Conservation (phyloP, 2,329 filamentous ascomycete species). For the Alternaria atra region DNA sequence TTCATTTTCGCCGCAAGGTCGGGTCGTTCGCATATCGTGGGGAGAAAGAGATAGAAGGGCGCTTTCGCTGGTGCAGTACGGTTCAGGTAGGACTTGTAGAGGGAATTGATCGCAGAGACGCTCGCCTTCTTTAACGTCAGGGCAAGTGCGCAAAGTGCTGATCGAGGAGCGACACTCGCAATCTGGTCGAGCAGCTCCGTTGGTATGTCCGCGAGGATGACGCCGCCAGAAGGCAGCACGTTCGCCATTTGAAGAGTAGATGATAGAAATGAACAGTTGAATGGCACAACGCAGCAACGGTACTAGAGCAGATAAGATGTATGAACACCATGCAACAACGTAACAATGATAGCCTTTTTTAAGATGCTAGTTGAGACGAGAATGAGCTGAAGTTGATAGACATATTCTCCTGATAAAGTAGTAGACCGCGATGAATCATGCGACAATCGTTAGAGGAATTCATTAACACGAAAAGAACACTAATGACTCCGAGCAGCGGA, state of each 20-base stretch:
- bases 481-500: not conserved
- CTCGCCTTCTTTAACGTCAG: conserved; percentile 3
- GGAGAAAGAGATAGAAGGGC: conserved; percentile 5
- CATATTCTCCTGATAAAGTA: not conserved
- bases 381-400: not conserved
- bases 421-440: not conserved
- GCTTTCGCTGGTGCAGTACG: not conserved
- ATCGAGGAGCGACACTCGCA: not conserved
- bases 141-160: conserved; percentile 2
- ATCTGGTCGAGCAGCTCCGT: conserved; percentile 7
- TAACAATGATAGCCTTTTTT: not conserved
- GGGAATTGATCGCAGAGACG: not conserved
- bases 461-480: not conserved
- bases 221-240: not conserved
- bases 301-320: too few relatives aligned
- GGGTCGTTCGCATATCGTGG: conserved; percentile 2
- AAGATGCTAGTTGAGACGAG: not conserved
- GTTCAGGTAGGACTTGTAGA: conserved; percentile 7
- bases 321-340: not conserved
- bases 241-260: not conserved
- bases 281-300: too few relatives aligned
- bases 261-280: too few relatives aligned
- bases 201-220: not conserved
- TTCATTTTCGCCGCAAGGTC: conserved; percentile 11
- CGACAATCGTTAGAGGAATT: not conserved